Base-by-base conservation (phyloP, 768 basidiomycete species). In the Mycena kentingensis region DNA sequence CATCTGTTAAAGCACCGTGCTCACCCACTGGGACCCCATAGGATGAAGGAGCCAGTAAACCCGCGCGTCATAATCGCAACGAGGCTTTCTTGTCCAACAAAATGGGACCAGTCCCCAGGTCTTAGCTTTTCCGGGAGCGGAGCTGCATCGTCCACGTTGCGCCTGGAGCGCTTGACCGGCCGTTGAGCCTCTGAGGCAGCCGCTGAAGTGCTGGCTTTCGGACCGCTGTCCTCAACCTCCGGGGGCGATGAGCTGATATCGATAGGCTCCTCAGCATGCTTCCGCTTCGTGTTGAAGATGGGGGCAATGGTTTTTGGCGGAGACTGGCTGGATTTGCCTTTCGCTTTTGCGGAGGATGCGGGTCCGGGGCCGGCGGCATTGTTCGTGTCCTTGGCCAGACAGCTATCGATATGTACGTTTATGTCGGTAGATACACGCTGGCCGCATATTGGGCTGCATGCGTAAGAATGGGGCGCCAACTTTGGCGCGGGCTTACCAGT, bases 11-110 rank as follows among this genome's bases (percentile, higher is more conserved):
- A 44, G 10, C 21, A n/a, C 7, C 29, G 36, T 15, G 52, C 68
- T 53, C 60, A 81, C 83, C 87, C 88, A 1, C 87, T 87, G 15
- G 87, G 87, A 1, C 87, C 87, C 87, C 88, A 90, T 31, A 88
- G 72, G 49, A 88, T 80, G 44, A 85, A 70, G 55, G 83, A 85
- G 10, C 85, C 85, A 44, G 75, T 66, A 19, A 70, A 72, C n/a
- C 80, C 77, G 25, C 63, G 66, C n/a, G 75, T 72, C 13, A 65
- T 88, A 82, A 18, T 65, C 65, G 62, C 36, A 5, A 60, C 53
- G 2, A 55, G 19, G 15, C 39, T 26, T 24, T 49, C 46, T 19
- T 94, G 91, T 3, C 91, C 91, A 25, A 92, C 72, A 54, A 89
- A 87, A 3, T 88, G 83, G 2, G 78, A 77, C 16, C 93, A 70